Percentiles rank a stretch among this genome's conserved stretches.
Conservation (phyloP, 805 yeast species). For the Wickerhamiella qilinensis region DNA sequence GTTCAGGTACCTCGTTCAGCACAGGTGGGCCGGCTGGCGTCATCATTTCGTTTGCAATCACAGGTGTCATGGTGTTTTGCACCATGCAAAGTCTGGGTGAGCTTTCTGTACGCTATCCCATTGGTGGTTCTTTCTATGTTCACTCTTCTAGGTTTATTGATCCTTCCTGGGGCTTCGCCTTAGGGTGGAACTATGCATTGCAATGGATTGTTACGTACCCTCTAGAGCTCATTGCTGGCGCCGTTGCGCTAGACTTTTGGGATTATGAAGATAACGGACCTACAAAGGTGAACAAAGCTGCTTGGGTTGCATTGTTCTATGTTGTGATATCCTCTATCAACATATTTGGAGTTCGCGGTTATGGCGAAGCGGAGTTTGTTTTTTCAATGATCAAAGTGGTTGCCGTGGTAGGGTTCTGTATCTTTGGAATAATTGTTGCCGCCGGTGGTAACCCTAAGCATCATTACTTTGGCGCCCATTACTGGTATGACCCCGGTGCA, state of each 20-base stretch:
- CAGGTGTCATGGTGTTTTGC: conserved; percentile 49
- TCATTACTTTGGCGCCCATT: conserved; percentile 36
- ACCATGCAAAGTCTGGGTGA: conserved; percentile 57
- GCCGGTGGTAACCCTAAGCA: conserved; percentile 44
- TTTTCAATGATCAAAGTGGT: conserved; percentile 41
- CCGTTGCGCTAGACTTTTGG: conserved; percentile 41
- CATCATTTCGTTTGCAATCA: conserved; percentile 41
- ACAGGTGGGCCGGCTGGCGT: conserved; percentile 39
- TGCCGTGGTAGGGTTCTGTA: conserved; percentile 45
- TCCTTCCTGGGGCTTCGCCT: conserved; percentile 47
- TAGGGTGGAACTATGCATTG: conserved; percentile 51
- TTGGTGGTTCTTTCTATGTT: conserved; percentile 39
- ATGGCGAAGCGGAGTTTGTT: conserved; percentile 53
- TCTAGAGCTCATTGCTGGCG: conserved; percentile 43
- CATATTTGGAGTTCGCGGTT: conserved; percentile 40
- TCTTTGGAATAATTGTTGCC: conserved; percentile 38
- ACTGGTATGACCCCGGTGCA: conserved; percentile 50
- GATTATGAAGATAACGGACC: conserved; percentile 21
- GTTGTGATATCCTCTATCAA: conserved; percentile 33
- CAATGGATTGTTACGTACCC: conserved; percentile 49
- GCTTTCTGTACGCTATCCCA: conserved; percentile 47
- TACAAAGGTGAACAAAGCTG: conserved; percentile 31
- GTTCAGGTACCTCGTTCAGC: conserved; percentile 33
- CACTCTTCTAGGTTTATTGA: conserved; percentile 44
- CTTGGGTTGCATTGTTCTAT: conserved; percentile 42